phyloP scores from a whole-genome alignment of 2,329 filamentous ascomycete genomes.

The Ophiostoma ulmi region DNA sequence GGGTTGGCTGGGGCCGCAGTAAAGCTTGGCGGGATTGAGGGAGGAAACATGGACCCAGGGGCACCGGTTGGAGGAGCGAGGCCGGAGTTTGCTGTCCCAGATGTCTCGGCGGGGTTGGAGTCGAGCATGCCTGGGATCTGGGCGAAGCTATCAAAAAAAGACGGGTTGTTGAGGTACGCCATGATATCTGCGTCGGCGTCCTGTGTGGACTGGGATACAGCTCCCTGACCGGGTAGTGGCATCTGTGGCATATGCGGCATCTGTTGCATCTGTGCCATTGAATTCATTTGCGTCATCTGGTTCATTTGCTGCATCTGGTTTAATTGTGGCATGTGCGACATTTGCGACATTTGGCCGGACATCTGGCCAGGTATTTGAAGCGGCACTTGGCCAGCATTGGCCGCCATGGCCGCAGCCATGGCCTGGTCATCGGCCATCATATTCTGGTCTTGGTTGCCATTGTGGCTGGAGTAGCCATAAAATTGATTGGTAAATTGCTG shows the following conservation, averaged over 20 bases:
- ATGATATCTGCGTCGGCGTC: constrained; percentile 37
- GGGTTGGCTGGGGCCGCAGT: not conserved
- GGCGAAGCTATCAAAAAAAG: constrained; percentile 28
- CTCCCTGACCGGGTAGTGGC: not conserved
- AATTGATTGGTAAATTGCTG: constrained; percentile 22
- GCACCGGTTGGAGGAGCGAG: not conserved
- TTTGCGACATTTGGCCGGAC: not conserved
- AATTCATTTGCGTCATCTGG: not conserved
- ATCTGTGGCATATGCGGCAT: not conserved
- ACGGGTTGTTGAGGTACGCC: constrained; percentile 42
- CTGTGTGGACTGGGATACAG: not conserved
- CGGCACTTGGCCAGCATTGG: not conserved
- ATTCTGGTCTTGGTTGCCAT: not conserved
- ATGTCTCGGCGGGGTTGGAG: not conserved
- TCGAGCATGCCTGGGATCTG: constrained; percentile 11
- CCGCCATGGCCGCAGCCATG: constrained; percentile 30
- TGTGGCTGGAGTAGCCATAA: constrained; percentile 23
- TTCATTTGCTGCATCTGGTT: not conserved
- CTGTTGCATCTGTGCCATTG: not conserved
- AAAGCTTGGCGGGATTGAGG: not conserved
- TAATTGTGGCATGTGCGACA: not conserved
- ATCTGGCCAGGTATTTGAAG: constrained; percentile 1
- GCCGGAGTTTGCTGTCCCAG: not conserved
- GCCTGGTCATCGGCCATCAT: constrained; percentile 18
- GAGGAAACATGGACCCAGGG: constrained; percentile 17